Evolutionary conservation across 805 yeast species (phyloP), one percentile per base, ranked within the genome.

Genomic region (Starmerella bombi): DNA sequence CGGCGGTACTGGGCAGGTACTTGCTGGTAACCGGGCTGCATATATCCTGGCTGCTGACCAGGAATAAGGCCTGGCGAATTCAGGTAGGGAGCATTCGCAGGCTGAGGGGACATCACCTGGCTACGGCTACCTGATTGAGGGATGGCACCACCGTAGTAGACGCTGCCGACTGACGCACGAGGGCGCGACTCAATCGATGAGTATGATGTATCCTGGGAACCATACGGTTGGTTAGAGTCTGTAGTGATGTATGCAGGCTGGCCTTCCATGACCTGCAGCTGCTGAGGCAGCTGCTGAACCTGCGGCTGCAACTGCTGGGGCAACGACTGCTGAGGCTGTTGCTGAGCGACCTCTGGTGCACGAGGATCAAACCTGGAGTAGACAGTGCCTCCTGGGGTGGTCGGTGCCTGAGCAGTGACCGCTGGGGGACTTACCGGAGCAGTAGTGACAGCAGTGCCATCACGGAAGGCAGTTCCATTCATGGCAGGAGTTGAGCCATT

Each of bases 361-460:
- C 40, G 38, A 9, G 47, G 50, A 23, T 45, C 50, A 36, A 42
- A 46, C 14, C 47, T 43, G n/a, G 50, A 46, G 43, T 42, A 43
- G 5, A 33, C 39, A 12, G 50, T 48, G 22, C 50, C 51, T 21
- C 43, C 43, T 9, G 50, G 50, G 0, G 49, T 42, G 3, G 35
- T 38, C 1, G 45, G 45, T 8, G 23, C 19, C 18, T 19, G 44
- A 17, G 36, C 31, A 28, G 31, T 12, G 6, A 15, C 14, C 5
- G 27, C 8, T 5, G 32, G 32, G n/a, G 35, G 35, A 7, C 15
- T 10, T 6, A 10, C 15, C 6, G 25, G 14, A 32, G 35, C 22
- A 32, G 19, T 7, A 32, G 35, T 21, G 22, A 17, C 19, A 7
- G 22, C 35, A 15, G 35, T 6, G 6, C 35, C 16, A 14, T 14